phyloP scores from a whole-genome alignment of 495 filamentous ascomycete species.

The Mytilinidion resinicola region DNA sequence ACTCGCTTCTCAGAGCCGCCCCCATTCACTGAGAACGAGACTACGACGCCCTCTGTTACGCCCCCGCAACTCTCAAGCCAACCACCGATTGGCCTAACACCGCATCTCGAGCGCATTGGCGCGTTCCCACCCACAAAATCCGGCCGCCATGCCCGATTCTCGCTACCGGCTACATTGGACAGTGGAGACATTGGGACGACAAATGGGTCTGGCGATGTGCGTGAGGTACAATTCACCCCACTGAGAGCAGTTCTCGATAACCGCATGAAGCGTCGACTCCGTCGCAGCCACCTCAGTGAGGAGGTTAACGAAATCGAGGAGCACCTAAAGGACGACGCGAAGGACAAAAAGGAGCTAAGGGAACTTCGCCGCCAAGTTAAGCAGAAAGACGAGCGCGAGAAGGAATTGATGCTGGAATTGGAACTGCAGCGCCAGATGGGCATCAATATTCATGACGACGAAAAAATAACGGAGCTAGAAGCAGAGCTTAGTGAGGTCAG shows the following conservation, averaged over 20 bases:
- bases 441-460: slow-evolving; percentile 27
- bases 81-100: slow-evolving; percentile 16
- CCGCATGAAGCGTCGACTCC: slow-evolving; percentile 64
- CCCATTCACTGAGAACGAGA: neutral
- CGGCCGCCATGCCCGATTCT: slow-evolving; percentile 15
- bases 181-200: neutral
- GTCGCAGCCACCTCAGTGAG: slow-evolving; percentile 65
- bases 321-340: slow-evolving; percentile 24
- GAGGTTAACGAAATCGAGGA: slow-evolving; percentile 59
- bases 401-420: slow-evolving; percentile 26
- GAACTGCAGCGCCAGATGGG: slow-evolving; percentile 28
- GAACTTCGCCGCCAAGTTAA: slow-evolving; percentile 25
- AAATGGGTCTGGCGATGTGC: neutral
- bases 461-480: slow-evolving; percentile 22
- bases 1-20: slow-evolving; percentile 18
- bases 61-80: slow-evolving; percentile 14
- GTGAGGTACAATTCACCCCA: slow-evolving; percentile 57
- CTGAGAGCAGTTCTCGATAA: slow-evolving; percentile 63
- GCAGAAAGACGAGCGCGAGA: slow-evolving; percentile 26
- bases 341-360: slow-evolving; percentile 14
- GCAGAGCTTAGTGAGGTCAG: slow-evolving; percentile 20
- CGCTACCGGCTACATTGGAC: slow-evolving; percentile 18
- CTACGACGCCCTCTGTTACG: neutral
- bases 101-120: slow-evolving; percentile 18
- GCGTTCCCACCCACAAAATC: slow-evolving; percentile 7